phyloP scores from a whole-genome alignment of 1,284 basidiomycete genomes.

The Ganoderma lucidum region DNA sequence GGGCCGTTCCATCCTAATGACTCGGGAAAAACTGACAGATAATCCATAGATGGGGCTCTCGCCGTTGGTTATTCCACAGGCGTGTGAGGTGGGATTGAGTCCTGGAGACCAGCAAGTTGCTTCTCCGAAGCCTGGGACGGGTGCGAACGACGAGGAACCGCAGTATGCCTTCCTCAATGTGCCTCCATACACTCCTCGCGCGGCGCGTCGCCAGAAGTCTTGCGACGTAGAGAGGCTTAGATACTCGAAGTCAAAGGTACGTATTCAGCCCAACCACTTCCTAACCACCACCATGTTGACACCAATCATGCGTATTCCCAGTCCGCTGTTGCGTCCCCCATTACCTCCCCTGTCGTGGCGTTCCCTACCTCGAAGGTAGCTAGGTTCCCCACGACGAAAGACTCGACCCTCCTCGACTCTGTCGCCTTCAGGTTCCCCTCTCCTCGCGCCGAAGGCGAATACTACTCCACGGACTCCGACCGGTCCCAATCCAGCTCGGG shows the following conservation, averaged over 20 bases:
- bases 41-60: slow-evolving; percentile 7
- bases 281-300: neutral
- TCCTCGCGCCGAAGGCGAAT: slow-evolving; percentile 7
- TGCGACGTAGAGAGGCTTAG: slow-evolving; percentile 23
- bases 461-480: slow-evolving; percentile 6
- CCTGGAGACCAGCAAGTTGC: neutral
- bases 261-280: neutral
- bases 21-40: neutral
- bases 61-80: slow-evolving; percentile 10
- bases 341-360: neutral
- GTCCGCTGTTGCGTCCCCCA: neutral
- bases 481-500: neutral
- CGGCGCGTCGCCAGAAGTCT: slow-evolving; percentile 9
- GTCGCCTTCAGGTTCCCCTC: slow-evolving; percentile 14
- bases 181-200: slow-evolving; percentile 19
- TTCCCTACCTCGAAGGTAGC: slow-evolving; percentile 15
- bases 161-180: slow-evolving; percentile 4
- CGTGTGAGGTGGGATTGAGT: neutral
- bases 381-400: slow-evolving; percentile 2
- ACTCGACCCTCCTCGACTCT: slow-evolving; percentile 15
- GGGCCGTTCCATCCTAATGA: neutral
- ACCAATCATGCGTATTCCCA: neutral
- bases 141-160: slow-evolving; percentile 13
- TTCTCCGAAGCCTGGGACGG: neutral
- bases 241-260: slow-evolving; percentile 10